phyloP scores from a whole-genome alignment of 257 asterid species.

The Misopates orontium region DNA sequence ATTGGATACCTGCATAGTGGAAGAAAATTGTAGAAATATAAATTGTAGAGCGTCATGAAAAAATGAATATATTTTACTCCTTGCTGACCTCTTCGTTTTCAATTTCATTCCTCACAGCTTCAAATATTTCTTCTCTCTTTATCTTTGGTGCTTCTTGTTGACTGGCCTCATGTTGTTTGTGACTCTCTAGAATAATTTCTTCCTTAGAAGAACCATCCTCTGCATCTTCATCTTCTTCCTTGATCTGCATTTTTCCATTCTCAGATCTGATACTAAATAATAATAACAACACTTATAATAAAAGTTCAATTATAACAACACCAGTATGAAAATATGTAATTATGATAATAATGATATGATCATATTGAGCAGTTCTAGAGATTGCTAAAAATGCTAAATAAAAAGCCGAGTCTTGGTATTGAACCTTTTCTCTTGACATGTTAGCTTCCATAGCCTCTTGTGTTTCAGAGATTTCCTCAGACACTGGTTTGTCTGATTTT shows the following conservation, averaged over 20 bases:
- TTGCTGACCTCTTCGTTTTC: conserved; percentile 27
- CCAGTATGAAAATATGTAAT: background rate
- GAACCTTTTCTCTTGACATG: conserved; percentile 32
- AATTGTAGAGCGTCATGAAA: conserved; percentile 17
- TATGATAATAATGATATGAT: no score
- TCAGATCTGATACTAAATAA: background rate
- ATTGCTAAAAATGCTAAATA: conserved; percentile 18
- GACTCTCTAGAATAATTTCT: conserved; percentile 31
- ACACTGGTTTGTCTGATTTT: conserved; percentile 22
- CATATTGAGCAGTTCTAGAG: background rate
- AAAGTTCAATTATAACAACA: no score
- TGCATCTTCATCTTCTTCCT: conserved; percentile 33
- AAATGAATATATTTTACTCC: conserved; percentile 2
- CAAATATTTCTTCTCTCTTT: conserved; percentile 19
- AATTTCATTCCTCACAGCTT: conserved; percentile 16
- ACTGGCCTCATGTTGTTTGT: conserved; percentile 19
- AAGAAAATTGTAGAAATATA: conserved; percentile 13
- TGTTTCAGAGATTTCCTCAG: conserved; percentile 27
- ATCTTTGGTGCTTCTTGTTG: conserved; percentile 24
- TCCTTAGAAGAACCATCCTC: conserved; percentile 29
- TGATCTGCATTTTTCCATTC: conserved; percentile 28
- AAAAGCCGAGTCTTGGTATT: conserved; percentile 20
- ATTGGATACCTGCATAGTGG: conserved; percentile 35
- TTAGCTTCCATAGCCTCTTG: conserved; percentile 26
- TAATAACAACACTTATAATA: background rate